Base-by-base conservation (phyloP, 805 yeast species). In the Sugiyamaella valdiviana region DNA sequence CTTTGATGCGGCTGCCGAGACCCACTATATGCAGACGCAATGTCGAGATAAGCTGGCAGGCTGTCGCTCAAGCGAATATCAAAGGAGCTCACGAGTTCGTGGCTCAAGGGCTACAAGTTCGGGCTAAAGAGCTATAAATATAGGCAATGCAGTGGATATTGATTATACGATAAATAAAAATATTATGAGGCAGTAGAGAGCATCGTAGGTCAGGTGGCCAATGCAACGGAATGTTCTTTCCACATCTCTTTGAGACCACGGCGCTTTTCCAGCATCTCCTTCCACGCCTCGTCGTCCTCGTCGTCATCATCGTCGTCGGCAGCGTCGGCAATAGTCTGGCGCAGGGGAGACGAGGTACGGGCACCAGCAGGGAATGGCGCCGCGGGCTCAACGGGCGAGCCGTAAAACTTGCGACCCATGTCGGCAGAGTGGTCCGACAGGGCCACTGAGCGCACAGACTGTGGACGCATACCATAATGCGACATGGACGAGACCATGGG, bases 251-350 rank as follows among this genome's bases (percentile, higher is more conserved):
- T 54, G 22, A 57, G 48, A 10, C 51, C 49, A 22, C 49, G 49
- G 1, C 59, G 50, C 49, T 54, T 56, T 42, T 51, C 47, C 32
- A 55, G 42, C 59, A 56, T 56, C 39, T 54, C 57, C 43, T 54
- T 44, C 61, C 61, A 57, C 22, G 52, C 56, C 16, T 44, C 49
- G 17, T 57, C 61, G 37, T 57, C 61, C 9, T 56, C 61, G 9
- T 55, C 59, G 16, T 56, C 59, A 16, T 56, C 59, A 10, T 56
- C 60, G 9, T 54, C 61, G 16, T 51, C 51, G n/a, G n/a, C n/a
- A 16, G 50, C 51, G 15, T 37, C 39, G 16, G 29, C 42, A 42
- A n/a, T 38, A 19, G 35, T 43, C n/a, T 14, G 15, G 38, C 19
- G 22, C 15, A 10, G 17, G 17, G 37, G 40, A n/a, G 51, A 35